Evolutionary conservation across 306 rosid species (phyloP).

Genomic region (Quercus wislizeni): DNA sequence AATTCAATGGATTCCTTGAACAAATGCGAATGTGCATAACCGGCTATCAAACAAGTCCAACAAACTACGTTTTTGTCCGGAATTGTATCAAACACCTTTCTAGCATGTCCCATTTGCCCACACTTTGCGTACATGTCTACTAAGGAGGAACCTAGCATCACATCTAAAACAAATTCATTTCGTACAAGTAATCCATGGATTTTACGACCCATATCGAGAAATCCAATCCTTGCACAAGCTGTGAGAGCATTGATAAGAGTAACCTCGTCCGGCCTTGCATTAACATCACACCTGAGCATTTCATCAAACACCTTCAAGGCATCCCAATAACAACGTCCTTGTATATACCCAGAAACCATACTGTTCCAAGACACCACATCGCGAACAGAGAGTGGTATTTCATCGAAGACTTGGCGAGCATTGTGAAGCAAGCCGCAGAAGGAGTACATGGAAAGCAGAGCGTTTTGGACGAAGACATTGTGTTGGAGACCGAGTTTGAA

Average conservation of each 20-base stretch:
- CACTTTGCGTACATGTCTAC: slow-evolving; percentile 17
- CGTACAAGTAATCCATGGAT: slow-evolving; percentile 12
- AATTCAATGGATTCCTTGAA: slow-evolving; percentile 15
- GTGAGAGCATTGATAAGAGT: slow-evolving; percentile 14
- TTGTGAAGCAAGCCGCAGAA: slow-evolving; percentile 1
- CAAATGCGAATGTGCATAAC: slow-evolving; percentile 7
- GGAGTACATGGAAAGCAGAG: slow-evolving; percentile 10
- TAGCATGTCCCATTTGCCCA: slow-evolving; percentile 1
- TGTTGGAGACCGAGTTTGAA: background rate
- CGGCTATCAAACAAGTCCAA: slow-evolving; percentile 19
- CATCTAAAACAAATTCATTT: background rate
- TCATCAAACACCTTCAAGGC: slow-evolving; percentile 18
- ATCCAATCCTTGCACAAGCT: slow-evolving; percentile 15
- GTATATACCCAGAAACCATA: slow-evolving; percentile 2
- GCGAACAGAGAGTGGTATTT: background rate
- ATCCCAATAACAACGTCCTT: background rate
- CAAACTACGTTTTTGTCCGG: slow-evolving; percentile 16
- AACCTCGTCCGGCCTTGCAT: slow-evolving; percentile 2
- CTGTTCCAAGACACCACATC: slow-evolving; percentile 13
- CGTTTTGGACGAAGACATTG: slow-evolving; percentile 19
- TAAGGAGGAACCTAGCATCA: slow-evolving; percentile 16
- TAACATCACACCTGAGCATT: background rate
- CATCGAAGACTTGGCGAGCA: slow-evolving; percentile 11
- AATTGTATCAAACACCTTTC: slow-evolving; percentile 19
- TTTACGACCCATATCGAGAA: slow-evolving; percentile 6